Percentiles rank a stretch among this genome's conserved stretches.
Conservation (phyloP, 2,329 filamentous ascomycete species). For the Fonsecaea monophora region DNA sequence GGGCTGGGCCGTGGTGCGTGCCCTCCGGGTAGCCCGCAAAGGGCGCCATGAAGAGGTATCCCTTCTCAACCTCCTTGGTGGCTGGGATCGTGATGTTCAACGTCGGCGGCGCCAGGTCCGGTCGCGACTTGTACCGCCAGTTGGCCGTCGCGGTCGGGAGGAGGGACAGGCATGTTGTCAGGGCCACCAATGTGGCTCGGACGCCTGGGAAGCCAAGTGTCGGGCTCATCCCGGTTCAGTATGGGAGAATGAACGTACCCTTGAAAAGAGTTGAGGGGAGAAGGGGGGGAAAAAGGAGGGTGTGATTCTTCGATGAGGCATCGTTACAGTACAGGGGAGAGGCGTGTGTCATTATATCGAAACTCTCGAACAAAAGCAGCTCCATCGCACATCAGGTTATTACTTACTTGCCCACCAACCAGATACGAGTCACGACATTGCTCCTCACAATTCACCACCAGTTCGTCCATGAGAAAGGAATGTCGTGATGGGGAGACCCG, state of each 20-base stretch:
- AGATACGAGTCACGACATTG: background rate
- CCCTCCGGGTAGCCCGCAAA: slow-evolving; percentile 27
- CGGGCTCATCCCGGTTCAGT: background rate
- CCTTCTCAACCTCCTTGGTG: slow-evolving; percentile 38
- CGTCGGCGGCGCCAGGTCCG: slow-evolving; percentile 56
- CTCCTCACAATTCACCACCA: background rate
- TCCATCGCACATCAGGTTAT: background rate
- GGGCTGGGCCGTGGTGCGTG: slow-evolving; percentile 23
- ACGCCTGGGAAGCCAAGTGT: slow-evolving; percentile 4
- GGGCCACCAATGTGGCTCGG: slow-evolving; percentile 1
- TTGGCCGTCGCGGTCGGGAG: slow-evolving; percentile 45
- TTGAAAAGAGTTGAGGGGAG: too few species aligned
- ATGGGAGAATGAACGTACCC: background rate
- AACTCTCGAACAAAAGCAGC: background rate
- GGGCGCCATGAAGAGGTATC: slow-evolving; percentile 53
- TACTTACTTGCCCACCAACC: too few species aligned
- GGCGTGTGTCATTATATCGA: background rate
- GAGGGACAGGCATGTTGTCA: slow-evolving; percentile 30
- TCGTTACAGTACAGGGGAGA: background rate
- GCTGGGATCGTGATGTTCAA: slow-evolving; percentile 47
- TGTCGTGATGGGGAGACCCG: background rate
- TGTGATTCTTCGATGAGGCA: background rate
- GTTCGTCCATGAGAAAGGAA: background rate
- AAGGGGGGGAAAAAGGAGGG: background rate
- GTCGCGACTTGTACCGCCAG: slow-evolving; percentile 57